Evolutionary conservation across 2,329 filamentous ascomycete genomes (phyloP), one percentile per base, ranked within the genome.

Genomic region (Sporothrix phasma): DNA sequence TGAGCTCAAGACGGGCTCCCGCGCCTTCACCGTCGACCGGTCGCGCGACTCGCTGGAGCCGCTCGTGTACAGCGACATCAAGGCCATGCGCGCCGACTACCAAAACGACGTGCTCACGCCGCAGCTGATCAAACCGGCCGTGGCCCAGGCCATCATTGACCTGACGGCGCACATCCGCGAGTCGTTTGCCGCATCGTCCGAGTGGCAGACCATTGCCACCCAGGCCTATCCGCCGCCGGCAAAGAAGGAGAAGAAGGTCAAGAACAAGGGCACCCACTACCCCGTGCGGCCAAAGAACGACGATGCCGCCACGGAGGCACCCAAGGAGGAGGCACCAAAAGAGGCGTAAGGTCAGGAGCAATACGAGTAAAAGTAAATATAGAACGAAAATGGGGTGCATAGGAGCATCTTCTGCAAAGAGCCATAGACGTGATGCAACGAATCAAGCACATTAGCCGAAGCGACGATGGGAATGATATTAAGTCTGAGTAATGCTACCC

Each of bases 101-200:
- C 74, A 75, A 64, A 86, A 84, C 61, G 93, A 97, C 72, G 81
- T 89, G 68, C 82, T 96, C 67, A 91, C 89, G 1, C 94, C 94
- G 0, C 92, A 97, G 78, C 77, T 89, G 13, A 80, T 97, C 61
- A 97, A 99, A 79, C 83, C 87, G n/a, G 91, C 90, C 11, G 86
- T 95, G 5, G 83, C 88, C 5, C 81, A 85, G 61, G 90, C 85
- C 10, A 81, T 99, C 22, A 85, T 85, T 69, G 80, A 83, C 45
- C 82, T 97, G 13, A 80, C 96, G 64, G 84, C 81, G 2, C 91
- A 93, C 1, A 93, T 99, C 66, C 86, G 88, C 68, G 81, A 79
- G 3, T 87, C 87, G 5, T 97, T 85, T 77, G 78, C 88, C 67
- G 82, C 81, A 0, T 88, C 84, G 0, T 71, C 81, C 34, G 90